Evolutionary conservation across 768 basidiomycete genomes (phyloP), one percentile per base, ranked within the genome.

Genomic region (Hygrophorus pudorinus): DNA sequence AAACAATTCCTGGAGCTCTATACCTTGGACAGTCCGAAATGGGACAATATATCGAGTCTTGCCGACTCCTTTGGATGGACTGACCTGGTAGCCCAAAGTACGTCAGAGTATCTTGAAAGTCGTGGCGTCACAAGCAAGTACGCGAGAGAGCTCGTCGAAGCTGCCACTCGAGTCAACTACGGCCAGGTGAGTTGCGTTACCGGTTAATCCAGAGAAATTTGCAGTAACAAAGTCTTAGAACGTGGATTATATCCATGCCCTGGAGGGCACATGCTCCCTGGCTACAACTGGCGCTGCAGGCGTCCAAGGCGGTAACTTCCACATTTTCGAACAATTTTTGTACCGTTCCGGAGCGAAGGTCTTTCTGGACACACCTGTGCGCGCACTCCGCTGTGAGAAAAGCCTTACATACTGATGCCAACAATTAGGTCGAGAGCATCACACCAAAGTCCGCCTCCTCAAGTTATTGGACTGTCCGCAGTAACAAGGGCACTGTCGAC

Each of bases 281-380:
- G 86, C 88, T 2, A 72, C 90, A 2, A 61, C 56, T 0, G 79
- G 80, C 11, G 88, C 87, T 2, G 70, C n/a, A n/a, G n/a, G 72
- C 10, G 75, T 94, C 36, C 60, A 69, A 48, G 82, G 86, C 5
- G 94, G 94, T 4, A 94, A 96, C 60, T 84, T 73, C 60, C 76
- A 76, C 53, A 72, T 97, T 29, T 97, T 97, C 53, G 81, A 89
- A 51, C 63, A 78, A 41, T 93, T 98, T 63, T 56, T 93, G 41
- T 67, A 77, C 12, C 66, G 65, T 8, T 86, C 87, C 2, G 67
- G 69, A 8, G 88, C 94, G 10, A 74, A 72, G 4, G 58, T 92
- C 3, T 71, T 75, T 51, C 69, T 94, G 1, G 76, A 82, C 44
- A 86, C 85, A 0, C 65, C 76, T 45, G 89, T 89, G 53, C 53